Base-by-base conservation (phyloP, 768 basidiomycete genomes). In the Asterophora lycoperdoides region DNA sequence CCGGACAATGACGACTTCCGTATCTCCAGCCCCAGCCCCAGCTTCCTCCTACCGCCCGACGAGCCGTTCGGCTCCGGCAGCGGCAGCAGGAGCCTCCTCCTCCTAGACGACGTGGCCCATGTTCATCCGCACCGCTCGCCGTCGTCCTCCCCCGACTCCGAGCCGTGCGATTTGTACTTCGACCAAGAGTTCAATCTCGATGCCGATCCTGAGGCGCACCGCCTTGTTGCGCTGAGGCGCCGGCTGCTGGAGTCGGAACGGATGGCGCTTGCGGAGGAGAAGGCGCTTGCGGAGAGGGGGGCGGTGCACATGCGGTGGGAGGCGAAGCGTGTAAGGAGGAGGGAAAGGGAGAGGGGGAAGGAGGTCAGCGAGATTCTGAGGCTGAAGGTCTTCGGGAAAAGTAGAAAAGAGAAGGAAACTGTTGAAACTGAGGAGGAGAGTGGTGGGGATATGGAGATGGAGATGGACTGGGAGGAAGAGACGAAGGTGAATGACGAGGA, bases 331-430 rank as follows among this genome's bases (percentile, higher is more conserved):
- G 60, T 47, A 54, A 65, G 75, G 53, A 80, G 78, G 61, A 65
- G 69, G 42, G 76, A 79, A 56, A 75, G 76, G 56, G 83, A 81
- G 62, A 67, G 74, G 34, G 70, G 72, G 18, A 72, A 74, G 52
- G 83, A 85, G 67, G 64, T 84, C 9, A 72, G 74, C 8, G 69
- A 77, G 29, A 66, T 84, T 51, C 63, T 85, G 53, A 69, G 79
- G 56, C 60, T 84, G 52, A 84, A 84, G 64, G 57, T 80, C 53
- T 68, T 50, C 10, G 60, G 58, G 44, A 45, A 23, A 6, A 23
- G 23, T 23, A 23, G 37, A 28, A 50, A 33, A 37, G 38, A 46
- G 44, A 41, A 30, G 19, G n/a, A 15, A 30, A n/a, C 35, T 26
- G 19, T 38, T 14, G 15, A 47, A 11, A 30, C 33, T 20, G 41